Base-by-base conservation (phyloP, 2,329 filamentous ascomycete genomes). In the Cryphonectria japonica region DNA sequence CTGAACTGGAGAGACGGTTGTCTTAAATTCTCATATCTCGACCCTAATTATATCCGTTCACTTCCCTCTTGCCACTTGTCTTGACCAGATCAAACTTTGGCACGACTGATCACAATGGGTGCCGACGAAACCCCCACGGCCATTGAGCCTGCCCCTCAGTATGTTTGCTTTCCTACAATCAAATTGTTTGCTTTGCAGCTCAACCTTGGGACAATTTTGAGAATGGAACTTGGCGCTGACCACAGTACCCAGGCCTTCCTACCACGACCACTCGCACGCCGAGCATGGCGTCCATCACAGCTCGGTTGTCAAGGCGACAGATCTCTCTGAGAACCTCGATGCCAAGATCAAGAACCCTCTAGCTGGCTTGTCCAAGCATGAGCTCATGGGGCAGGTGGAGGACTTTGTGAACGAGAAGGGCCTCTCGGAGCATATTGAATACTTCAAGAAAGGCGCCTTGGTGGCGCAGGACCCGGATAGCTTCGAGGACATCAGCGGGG, bases 371-470 rank as follows among this genome's bases (percentile, higher is more conserved):
- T 82, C 85, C 1, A 82, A 84, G 39, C 81, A 85, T 0, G 78
- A 85, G 67, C 83, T 91, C 19, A 78, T 90, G 54, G 78, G 79
- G 29, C 82, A 88, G 72, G 88, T 91, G 2, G 82, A 87, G 60
- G 76, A 80, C 0, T 91, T 90, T 76, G 87, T 85, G 60, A 73
- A 77, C 3, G 78, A 84, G n/a, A 83, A 84, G 66, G 82, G 82
- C 11, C 78, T 89, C 3, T 77, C 78, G 1, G 80, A 81, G 50
- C 82, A 86, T 32, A 80, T 86, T 29, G 69, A 66, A 76, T 85
- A 75, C 32, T 86, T 88, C 70, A 82, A 82, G 41, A 86, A 86
- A 73, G 84, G 79, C 13, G 69, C 69, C 16, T 41, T 71, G 7
- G 63, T 71, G 14, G 69, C 69, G 2, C 69, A 71, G 57, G 52